phyloP scores from a whole-genome alignment of 768 basidiomycete species.

The Rhizopogon salebrosus region DNA sequence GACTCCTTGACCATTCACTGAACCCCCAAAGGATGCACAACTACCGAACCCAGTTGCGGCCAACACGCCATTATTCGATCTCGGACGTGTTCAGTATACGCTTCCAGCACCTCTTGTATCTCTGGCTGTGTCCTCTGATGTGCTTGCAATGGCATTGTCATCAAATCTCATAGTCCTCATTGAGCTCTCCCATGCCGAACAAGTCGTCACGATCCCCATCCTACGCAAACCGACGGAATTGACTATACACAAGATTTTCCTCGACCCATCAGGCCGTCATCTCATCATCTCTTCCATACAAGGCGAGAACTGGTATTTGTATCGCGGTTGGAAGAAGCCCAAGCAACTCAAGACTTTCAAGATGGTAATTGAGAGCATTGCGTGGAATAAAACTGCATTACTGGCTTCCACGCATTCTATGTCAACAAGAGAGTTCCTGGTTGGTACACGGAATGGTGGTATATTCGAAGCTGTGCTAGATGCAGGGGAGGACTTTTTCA shows the following conservation, averaged over 20 bases:
- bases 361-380: conserved; percentile 85
- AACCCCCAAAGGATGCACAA: conserved; percentile 24
- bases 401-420: conserved; percentile 62
- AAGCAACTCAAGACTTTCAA: conserved; percentile 74
- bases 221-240: conserved; percentile 72
- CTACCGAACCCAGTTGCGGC: conserved; percentile 27
- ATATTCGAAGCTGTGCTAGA: conserved; percentile 89
- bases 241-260: conserved; percentile 77
- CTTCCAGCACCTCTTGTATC: conserved; percentile 81
- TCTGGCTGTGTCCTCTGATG: conserved; percentile 81
- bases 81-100: conserved; percentile 85
- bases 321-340: conserved; percentile 76
- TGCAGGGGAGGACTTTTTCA: conserved; percentile 88
- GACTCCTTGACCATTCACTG: conserved; percentile 4
- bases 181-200: conserved; percentile 82
- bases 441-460: conserved; percentile 80
- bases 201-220: conserved; percentile 76
- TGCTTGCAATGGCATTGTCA: conserved; percentile 77
- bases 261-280: conserved; percentile 91
- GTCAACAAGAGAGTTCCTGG: conserved; percentile 78
- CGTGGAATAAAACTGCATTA: conserved; percentile 78
- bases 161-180: conserved; percentile 82
- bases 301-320: conserved; percentile 94
- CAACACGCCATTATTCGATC: conserved; percentile 65
- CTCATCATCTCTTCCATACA: conserved; percentile 79